A percentile compares a stretch with the other conserved stretches of the same genome.
These are phyloP conservation scores for Chalciporus piperatoides DNA, from an alignment of 1,284 basidiomycete species.

Conservation along the genomic window DNA sequence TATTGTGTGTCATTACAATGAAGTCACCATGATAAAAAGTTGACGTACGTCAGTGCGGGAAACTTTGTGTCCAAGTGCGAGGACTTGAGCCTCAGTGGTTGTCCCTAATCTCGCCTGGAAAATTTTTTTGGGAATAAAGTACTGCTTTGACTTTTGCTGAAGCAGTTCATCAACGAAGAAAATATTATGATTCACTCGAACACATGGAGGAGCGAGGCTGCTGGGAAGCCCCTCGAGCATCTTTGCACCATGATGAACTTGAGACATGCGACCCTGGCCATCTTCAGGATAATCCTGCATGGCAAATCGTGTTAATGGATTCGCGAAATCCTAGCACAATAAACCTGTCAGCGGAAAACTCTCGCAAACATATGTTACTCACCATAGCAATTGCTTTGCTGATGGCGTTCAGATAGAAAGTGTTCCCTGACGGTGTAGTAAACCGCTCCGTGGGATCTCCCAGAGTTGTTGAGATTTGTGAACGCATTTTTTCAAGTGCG, in stretches of 20 bases:
- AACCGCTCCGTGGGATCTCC: background rate
- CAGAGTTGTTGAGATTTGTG: background rate
- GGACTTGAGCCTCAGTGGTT: background rate
- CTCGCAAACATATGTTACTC: no score
- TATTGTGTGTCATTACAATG: background rate
- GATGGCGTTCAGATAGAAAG: conserved; percentile 30
- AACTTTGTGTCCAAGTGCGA: conserved; percentile 2
- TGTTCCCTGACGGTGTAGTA: conserved; percentile 13
- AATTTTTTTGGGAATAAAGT: conserved; percentile 23
- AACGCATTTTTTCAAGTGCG: conserved; percentile 7
- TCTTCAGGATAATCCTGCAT: conserved; percentile 2
- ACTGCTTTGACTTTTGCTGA: conserved; percentile 8
- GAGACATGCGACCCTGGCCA: background rate
- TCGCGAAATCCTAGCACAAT: background rate
- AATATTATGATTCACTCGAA: conserved; percentile 14
- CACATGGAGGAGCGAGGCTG: conserved; percentile 17
- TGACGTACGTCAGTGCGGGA: background rate
- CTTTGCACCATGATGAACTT: conserved; percentile 12
- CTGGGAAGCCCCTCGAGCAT: conserved; percentile 21
- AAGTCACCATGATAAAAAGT: no score
- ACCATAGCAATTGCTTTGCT: background rate
- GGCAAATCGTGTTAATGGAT: background rate
- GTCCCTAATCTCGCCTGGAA: conserved; percentile 8
- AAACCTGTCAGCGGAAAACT: no score
- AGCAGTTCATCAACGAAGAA: conserved; percentile 28